Evolutionary conservation across 2,329 filamentous ascomycete species (phyloP).

Genomic region (Macroventuria anomochaeta): DNA sequence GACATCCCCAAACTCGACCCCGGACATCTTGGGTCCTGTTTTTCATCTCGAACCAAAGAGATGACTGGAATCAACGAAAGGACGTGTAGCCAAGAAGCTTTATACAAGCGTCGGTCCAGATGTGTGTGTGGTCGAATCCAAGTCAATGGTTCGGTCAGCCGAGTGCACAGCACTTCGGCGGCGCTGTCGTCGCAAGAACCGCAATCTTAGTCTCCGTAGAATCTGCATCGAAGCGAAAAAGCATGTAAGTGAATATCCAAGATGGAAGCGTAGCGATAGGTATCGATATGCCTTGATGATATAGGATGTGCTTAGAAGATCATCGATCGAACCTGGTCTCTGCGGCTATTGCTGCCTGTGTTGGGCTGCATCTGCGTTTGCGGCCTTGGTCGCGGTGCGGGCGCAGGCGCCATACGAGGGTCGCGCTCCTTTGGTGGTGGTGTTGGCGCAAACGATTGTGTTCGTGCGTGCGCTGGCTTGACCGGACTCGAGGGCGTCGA

Average conservation of each 20-base stretch:
- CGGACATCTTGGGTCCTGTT: background rate
- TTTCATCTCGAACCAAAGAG: constrained; percentile 1
- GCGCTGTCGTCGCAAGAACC: constrained; percentile 22
- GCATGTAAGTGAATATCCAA: constrained; percentile 37
- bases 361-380: constrained; percentile 28
- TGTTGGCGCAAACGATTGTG: constrained; percentile 38
- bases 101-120: constrained; percentile 8
- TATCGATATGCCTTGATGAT: constrained; percentile 36
- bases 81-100: background rate
- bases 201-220: constrained; percentile 34
- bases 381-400: constrained; percentile 43
- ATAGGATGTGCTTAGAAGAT: constrained; percentile 44
- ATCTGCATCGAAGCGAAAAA: constrained; percentile 35
- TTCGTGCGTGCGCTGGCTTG: constrained; percentile 41
- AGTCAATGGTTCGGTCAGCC: constrained; percentile 1
- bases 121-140: background rate
- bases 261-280: constrained; percentile 18
- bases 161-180: constrained; percentile 14
- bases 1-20: background rate
- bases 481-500: constrained; percentile 39
- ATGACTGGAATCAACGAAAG: constrained; percentile 2
- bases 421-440: constrained; percentile 44
- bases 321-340: constrained; percentile 52
- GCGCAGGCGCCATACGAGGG: constrained; percentile 32
- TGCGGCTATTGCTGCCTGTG: constrained; percentile 29